A percentile compares a stretch with the other conserved stretches of the same genome.
phyloP scores from a whole-genome alignment of 2,329 filamentous ascomycete genomes.

The Zymoseptoria passerinii region DNA sequence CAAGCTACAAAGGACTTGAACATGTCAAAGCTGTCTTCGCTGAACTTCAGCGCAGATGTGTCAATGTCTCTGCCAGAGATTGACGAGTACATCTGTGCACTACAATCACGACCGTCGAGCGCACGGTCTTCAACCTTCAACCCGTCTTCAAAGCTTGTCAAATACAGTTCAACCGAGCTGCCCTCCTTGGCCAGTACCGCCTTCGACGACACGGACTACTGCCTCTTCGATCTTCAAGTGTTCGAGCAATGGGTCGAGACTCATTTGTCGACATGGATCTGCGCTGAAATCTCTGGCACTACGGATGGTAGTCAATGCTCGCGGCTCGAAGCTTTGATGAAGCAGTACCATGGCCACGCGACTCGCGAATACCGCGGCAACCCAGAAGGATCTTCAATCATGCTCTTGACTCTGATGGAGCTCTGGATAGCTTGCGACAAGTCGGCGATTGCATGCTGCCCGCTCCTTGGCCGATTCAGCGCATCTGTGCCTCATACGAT shows the following conservation, averaged over 20 bases:
- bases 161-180: neutral
- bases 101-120: neutral
- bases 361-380: constrained; percentile 35
- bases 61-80: neutral
- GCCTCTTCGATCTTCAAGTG: constrained; percentile 7
- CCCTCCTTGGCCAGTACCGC: neutral
- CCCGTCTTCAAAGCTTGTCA: neutral
- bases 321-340: neutral
- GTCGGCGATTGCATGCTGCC: constrained; percentile 34
- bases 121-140: neutral
- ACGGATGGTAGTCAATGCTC: neutral
- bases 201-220: neutral
- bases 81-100: neutral
- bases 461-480: constrained; percentile 45
- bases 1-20: neutral
- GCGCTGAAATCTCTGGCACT: neutral
- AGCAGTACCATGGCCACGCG: neutral
- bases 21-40: neutral
- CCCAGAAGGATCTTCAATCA: constrained; percentile 43
- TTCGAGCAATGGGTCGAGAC: constrained; percentile 13
- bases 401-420: constrained; percentile 48
- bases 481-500: constrained; percentile 44
- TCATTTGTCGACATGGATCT: neutral
- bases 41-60: neutral
- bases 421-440: constrained; percentile 52